Conservation (phyloP, 2,329 filamentous ascomycete genomes). For the Pyrenophora seminiperda region DNA sequence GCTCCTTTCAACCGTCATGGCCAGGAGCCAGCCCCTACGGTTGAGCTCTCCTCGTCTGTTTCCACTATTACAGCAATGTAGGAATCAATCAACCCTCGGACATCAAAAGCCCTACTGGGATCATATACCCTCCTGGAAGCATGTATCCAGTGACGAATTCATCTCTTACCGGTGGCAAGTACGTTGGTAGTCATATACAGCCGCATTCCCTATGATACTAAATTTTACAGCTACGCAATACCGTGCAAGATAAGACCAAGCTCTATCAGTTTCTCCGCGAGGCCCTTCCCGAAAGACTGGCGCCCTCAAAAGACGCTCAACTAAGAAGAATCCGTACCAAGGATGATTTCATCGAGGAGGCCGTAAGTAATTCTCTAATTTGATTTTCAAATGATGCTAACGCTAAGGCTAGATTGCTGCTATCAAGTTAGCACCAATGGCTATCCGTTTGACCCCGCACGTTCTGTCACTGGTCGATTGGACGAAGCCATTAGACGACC, state of each 20-base stretch:
- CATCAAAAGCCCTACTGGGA: constrained; percentile 55
- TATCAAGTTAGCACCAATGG: constrained; percentile 62
- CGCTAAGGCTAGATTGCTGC: constrained; percentile 47
- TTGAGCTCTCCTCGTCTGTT: neutral
- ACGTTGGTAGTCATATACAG: constrained; percentile 33
- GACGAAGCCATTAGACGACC: constrained; percentile 63
- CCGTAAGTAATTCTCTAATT: constrained; percentile 29
- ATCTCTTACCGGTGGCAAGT: constrained; percentile 62
- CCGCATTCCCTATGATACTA: neutral
- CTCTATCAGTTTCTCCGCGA: constrained; percentile 57
- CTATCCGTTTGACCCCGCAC: constrained; percentile 65
- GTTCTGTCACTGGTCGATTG: constrained; percentile 65
- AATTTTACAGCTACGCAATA: constrained; percentile 53
- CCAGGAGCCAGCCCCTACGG: constrained; percentile 3
- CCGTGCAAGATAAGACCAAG: constrained; percentile 55
- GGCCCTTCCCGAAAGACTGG: constrained; percentile 59
- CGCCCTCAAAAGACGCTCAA: constrained; percentile 38
- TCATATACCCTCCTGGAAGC: constrained; percentile 56
- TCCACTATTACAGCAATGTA: constrained; percentile 5
- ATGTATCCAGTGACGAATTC: constrained; percentile 57
- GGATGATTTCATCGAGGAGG: constrained; percentile 61
- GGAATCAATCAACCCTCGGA: constrained; percentile 17
- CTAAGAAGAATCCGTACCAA: constrained; percentile 52
- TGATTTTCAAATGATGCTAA: neutral
- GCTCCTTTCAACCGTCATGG: neutral